A percentile compares a stretch with the other conserved stretches of the same genome.
These are phyloP conservation scores for Adiantum capillusveneris DNA, from an alignment of 75 land plant genomes.

Conservation along the genomic window DNA sequence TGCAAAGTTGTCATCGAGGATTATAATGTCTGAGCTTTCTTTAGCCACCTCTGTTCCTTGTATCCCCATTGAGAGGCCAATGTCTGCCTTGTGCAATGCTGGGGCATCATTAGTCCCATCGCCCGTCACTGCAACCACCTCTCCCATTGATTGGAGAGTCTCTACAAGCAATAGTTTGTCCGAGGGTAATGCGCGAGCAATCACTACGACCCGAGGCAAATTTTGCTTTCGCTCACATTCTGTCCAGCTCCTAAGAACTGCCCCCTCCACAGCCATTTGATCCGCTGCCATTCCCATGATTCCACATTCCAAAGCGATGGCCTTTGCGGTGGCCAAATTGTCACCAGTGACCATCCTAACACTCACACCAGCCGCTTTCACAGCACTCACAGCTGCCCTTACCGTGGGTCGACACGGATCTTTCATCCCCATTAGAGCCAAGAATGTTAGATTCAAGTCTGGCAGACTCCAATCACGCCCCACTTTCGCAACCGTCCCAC, in stretches of 20 bases:
- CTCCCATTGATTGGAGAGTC: constrained; percentile 23
- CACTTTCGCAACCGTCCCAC: neutral
- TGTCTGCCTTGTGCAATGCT: constrained; percentile 41
- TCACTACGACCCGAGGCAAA: constrained; percentile 22
- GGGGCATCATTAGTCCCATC: constrained; percentile 51
- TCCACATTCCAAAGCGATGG: constrained; percentile 67
- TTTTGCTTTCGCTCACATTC: constrained; percentile 16
- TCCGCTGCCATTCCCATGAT: constrained; percentile 19
- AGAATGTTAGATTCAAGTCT: constrained; percentile 17
- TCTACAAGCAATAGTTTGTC: constrained; percentile 40
- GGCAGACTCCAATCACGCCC: constrained; percentile 4
- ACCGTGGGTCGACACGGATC: constrained; percentile 92
- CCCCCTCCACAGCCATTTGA: constrained; percentile 31
- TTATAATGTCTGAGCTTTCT: too few species aligned
- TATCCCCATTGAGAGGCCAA: constrained; percentile 48
- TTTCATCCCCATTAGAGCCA: constrained; percentile 80
- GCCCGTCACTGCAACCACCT: constrained; percentile 45
- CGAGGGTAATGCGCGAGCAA: constrained; percentile 40
- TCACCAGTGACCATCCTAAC: constrained; percentile 82
- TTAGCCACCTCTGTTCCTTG: too few species aligned
- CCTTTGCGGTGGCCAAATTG: constrained; percentile 61
- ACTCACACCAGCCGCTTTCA: constrained; percentile 30
- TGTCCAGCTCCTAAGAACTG: constrained; percentile 21
- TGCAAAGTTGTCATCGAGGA: too few species aligned
- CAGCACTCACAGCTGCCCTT: too few species aligned